Evolutionary conservation across 1,139 yeast species (phyloP).

Genomic region (Pichia norvegensis): DNA sequence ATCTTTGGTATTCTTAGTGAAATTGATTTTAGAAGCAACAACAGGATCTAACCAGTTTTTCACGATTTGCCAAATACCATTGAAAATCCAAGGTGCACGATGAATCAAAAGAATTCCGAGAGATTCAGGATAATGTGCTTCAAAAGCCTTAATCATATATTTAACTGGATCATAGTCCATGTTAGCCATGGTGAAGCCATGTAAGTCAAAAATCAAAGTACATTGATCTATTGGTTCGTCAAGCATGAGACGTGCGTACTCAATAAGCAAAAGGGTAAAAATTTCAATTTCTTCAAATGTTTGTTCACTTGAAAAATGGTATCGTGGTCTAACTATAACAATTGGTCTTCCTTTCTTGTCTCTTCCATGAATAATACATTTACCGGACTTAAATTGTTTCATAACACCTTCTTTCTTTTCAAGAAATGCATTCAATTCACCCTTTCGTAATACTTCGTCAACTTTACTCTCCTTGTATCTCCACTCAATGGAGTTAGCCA

Average conservation of each 20-base stretch:
- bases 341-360: conserved; percentile 64
- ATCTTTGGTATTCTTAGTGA: conserved; percentile 57
- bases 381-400: conserved; percentile 45
- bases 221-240: conserved; percentile 64
- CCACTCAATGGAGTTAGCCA: conserved; percentile 63
- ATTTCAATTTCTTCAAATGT: conserved; percentile 58
- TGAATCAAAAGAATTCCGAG: conserved; percentile 69
- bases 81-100: conserved; percentile 87
- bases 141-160: conserved; percentile 69
- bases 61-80: conserved; percentile 78
- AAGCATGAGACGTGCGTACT: conserved; percentile 56
- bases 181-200: conserved; percentile 67
- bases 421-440: conserved; percentile 43
- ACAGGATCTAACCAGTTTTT: conserved; percentile 87
- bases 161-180: conserved; percentile 81
- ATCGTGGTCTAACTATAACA: conserved; percentile 62
- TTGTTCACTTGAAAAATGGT: conserved; percentile 67
- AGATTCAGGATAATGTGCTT: conserved; percentile 84
- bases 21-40: conserved; percentile 71
- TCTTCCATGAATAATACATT: conserved; percentile 57
- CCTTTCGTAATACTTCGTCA: conserved; percentile 49
- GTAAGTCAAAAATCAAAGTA: conserved; percentile 64
- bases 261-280: conserved; percentile 61
- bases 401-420: conserved; percentile 39
- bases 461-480: conserved; percentile 49